Evolutionary conservation across 371 early-diverging fungal species (phyloP).

Genomic region (Circinella umbellata): DNA sequence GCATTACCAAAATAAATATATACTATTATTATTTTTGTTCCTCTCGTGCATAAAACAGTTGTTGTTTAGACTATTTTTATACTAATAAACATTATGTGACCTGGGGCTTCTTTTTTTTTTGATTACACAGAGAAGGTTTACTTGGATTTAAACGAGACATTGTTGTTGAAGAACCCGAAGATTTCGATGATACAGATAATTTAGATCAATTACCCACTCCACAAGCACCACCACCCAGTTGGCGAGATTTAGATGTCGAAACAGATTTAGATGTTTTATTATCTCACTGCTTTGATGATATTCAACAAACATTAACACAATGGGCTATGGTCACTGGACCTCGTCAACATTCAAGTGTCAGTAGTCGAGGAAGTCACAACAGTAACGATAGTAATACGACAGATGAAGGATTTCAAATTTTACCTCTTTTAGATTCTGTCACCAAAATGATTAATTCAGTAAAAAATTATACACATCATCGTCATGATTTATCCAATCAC

Average conservation of each 20-base stretch:
- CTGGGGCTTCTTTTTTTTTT: neutral
- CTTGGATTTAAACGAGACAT: conserved; percentile 42
- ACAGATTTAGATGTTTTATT: conserved; percentile 50
- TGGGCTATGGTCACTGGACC: conserved; percentile 38
- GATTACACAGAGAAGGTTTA: conserved; percentile 34
- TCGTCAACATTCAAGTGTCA: conserved; percentile 14
- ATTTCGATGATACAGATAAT: conserved; percentile 30
- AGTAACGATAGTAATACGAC: neutral
- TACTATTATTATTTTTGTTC: neutral
- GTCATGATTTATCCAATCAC: conserved; percentile 42
- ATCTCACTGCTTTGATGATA: conserved; percentile 38
- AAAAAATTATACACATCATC: conserved; percentile 45
- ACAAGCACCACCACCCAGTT: conserved; percentile 49
- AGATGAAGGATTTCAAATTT: conserved; percentile 34
- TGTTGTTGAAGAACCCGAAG: conserved; percentile 30
- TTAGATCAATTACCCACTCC: conserved; percentile 38
- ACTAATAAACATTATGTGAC: too few species aligned
- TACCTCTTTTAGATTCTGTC: conserved; percentile 46
- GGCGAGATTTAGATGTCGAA: conserved; percentile 50
- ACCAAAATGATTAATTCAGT: conserved; percentile 52
- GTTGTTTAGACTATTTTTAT: too few species aligned
- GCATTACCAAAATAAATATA: neutral
- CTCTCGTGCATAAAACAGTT: neutral
- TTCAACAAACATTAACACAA: conserved; percentile 40
- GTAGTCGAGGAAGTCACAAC: conserved; percentile 14